Base-by-base conservation (phyloP, 2,329 filamentous ascomycete genomes). In the Microcyclosporella mali region DNA sequence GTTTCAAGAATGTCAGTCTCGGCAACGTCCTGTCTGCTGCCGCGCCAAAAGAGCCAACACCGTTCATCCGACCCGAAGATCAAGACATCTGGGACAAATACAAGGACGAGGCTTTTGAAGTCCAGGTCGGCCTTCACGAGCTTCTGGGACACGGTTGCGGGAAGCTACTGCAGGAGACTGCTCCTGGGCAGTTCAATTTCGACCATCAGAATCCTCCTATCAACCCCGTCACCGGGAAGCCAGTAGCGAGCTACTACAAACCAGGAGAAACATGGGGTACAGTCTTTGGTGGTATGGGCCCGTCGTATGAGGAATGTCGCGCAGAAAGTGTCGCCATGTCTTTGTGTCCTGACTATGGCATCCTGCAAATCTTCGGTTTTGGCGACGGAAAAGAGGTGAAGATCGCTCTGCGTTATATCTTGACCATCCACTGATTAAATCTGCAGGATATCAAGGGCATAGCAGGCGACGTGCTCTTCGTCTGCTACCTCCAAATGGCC, bases 271-370 rank as follows among this genome's bases (percentile, higher is more conserved):
- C 90, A 0, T 97, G 89, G 89, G 85, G 87, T 43, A 88, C 83
- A 4, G 87, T 95, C 0, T 97, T 97, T 60, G 88, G 89, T 18
- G 51, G 85, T 47, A 79, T 94, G 51, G 88, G 89, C 29, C 87
- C 84, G 3, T 86, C 83, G 12, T 95, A 95, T 59, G 90, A 97
- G 67, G 90, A 97, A 66, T 97, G 90, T 64, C 82, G 90, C 42
- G 90, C 90, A 3, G 90, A 97, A 64, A 85, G 88, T 57, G 89
- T 95, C 9, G 90, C 89, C 39, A 95, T 95, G 88, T 82, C 81
- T 32, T 73, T 97, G 3, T 80, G 82, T 59, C 94, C 89, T 66
- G 89, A 95, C 58, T 95, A 94, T 61, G 75, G 80, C 9, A 87
- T 94, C 37, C 75, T 97, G 15, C 78, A 88, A 63, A 90, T 95